A percentile compares a stretch with the other conserved stretches of the same genome.
Conservation (phyloP, 192 early-diverging fungal species). For the Coemansia sp. region DNA sequence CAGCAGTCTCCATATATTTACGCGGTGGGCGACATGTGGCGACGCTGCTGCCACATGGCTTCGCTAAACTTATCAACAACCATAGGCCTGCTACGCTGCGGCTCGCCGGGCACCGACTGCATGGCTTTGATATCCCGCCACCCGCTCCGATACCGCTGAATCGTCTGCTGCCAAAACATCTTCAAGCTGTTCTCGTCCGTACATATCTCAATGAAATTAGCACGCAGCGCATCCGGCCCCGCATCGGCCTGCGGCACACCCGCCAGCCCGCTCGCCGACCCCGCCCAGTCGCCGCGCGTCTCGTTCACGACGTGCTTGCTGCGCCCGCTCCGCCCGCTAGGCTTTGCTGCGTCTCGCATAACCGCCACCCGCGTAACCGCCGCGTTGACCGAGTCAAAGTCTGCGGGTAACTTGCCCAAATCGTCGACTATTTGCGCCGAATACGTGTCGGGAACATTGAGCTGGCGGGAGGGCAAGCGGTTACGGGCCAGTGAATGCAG, state of each 20-base stretch:
- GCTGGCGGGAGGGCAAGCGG: slow-evolving; percentile 3
- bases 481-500: slow-evolving; percentile 15
- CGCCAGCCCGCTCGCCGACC: neutral
- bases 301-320: neutral
- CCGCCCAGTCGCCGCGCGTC: neutral
- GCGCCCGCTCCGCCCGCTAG: no score
- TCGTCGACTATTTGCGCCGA: slow-evolving; percentile 28
- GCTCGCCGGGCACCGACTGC: slow-evolving; percentile 8
- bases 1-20: neutral
- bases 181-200: slow-evolving; percentile 57
- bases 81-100: slow-evolving; percentile 29
- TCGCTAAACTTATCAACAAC: slow-evolving; percentile 45
- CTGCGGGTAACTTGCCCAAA: slow-evolving; percentile 27
- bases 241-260: slow-evolving; percentile 28
- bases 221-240: slow-evolving; percentile 61
- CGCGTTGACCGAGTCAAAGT: slow-evolving; percentile 49
- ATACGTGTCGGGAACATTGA: slow-evolving; percentile 27
- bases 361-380: slow-evolving; percentile 40
- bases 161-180: slow-evolving; percentile 66
- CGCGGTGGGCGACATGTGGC: neutral
- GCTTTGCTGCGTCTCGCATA: slow-evolving; percentile 2
- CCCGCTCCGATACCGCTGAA: slow-evolving; percentile 34
- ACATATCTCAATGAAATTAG: slow-evolving; percentile 65
- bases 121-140: slow-evolving; percentile 23
- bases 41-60: slow-evolving; percentile 33